Evolutionary conservation across 2,329 filamentous ascomycete genomes (phyloP), one percentile per base, ranked within the genome.

Genomic region (Immersiporthe knoxdaviesiana): DNA sequence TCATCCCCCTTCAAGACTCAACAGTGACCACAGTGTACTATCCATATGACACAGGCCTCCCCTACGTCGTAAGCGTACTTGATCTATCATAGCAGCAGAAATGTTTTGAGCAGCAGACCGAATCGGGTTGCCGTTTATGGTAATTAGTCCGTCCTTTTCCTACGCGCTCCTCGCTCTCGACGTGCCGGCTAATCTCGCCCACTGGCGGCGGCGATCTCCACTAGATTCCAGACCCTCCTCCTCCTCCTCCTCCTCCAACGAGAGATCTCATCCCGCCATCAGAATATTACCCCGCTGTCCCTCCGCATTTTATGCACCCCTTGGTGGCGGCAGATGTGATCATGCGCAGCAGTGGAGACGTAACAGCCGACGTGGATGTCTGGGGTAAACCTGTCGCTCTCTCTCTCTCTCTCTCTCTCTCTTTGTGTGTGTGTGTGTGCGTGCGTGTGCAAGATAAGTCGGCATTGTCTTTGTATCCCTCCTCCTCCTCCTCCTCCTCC

Each of bases 41-140:
- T 35, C 8, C 35, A 35, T 35, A 14, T 27, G 24, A 27, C 24
- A 14, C 11, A 52, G 50, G n/a, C 52, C 52, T 30, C 24, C n/a
- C n/a, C 52, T 30, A 32, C 24, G 27, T 56, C 27, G 27, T 6
- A n/a, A 6, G 18, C 18, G 18, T 37, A n/a, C 14, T 35, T 37
- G 16, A 18, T 47, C 21, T n/a, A 47, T n/a, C 44, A n/a, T 47
- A n/a, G 44, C 11, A n/a, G n/a, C n/a, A n/a, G 21, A 21, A 59
- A 59, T 21, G 18, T 4, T 32, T 37, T 37, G 56, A 11, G 56
- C 2, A 35, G 16, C 10, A 7, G 6, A 16, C 7, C 44, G 30
- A n/a, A n/a, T 67, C 71, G 70, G 70, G 39, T 66, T 72, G 39
- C 71, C 64, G 16, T 24, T 66, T 71, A 37, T 30, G 63, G 70